Evolutionary conservation across 352 stramenopile species (phyloP).

Genomic region (Pythium rhizo-oryzae): DNA sequence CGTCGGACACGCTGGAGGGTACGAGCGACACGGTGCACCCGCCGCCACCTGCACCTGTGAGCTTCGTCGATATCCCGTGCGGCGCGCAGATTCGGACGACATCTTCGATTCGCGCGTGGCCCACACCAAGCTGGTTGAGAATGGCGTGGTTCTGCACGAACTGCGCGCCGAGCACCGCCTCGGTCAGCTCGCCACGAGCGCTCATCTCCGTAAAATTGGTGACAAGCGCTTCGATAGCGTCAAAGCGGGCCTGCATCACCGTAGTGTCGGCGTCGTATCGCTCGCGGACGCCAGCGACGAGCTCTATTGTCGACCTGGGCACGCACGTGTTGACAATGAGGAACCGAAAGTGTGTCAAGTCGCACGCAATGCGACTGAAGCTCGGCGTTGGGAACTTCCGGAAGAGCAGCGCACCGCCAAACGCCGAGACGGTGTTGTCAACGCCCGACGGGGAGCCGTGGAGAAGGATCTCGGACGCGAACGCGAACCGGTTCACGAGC

Average conservation of each 20-base stretch:
- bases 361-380: conserved; percentile 47
- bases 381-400: conserved; percentile 50
- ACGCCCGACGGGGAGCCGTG: conserved; percentile 91
- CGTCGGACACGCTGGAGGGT: conserved; percentile 41
- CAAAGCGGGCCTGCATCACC: conserved; percentile 59
- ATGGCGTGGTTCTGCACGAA: conserved; percentile 80
- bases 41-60: conserved; percentile 89
- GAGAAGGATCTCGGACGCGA: conserved; percentile 86
- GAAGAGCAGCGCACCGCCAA: conserved; percentile 87
- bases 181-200: conserved; percentile 41
- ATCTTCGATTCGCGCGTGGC: conserved; percentile 82
- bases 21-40: conserved; percentile 90
- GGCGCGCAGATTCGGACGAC: conserved; percentile 62
- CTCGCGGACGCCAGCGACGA: conserved; percentile 77
- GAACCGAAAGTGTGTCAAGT: conserved; percentile 79
- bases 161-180: conserved; percentile 44
- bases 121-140: conserved; percentile 78
- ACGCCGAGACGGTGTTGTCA: conserved; percentile 92
- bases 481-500: conserved; percentile 87
- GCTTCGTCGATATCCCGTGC: conserved; percentile 78
- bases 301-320: conserved; percentile 83
- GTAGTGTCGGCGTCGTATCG: conserved; percentile 57
- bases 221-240: conserved; percentile 80
- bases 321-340: conserved; percentile 92
- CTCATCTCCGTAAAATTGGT: conserved; percentile 56